Evolutionary conservation across 2,329 filamentous ascomycete genomes (phyloP).

Genomic region (Orbilia oligospora): DNA sequence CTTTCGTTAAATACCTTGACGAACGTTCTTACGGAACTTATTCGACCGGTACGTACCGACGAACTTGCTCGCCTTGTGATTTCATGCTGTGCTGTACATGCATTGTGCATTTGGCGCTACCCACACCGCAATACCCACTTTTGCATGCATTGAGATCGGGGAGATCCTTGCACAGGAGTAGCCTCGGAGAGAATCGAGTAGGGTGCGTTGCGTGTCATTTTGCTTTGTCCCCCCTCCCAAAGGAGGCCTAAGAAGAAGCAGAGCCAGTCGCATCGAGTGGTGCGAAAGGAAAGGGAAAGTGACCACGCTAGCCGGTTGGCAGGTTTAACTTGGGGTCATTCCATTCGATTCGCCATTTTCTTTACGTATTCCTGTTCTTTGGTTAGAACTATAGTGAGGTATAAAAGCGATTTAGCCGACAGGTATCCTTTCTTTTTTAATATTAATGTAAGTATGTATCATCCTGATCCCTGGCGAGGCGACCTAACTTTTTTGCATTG

Average conservation of each 20-base stretch:
- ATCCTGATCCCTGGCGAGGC: neutral
- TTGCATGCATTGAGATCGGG: conserved; percentile 10
- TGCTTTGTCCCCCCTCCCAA: neutral
- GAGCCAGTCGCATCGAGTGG: conserved; percentile 10
- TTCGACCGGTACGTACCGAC: conserved; percentile 31
- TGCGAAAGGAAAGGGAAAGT: neutral
- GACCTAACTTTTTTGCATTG: neutral
- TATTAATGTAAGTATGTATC: neutral
- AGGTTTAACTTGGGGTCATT: neutral
- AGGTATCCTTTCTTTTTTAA: neutral
- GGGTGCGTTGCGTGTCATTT: conserved; percentile 31
- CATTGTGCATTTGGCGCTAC: conserved; percentile 17
- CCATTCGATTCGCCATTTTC: neutral
- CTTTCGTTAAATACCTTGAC: conserved; percentile 12
- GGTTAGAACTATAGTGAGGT: neutral
- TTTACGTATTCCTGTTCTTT: conserved; percentile 27
- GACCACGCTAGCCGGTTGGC: conserved; percentile 29
- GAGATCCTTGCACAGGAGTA: conserved; percentile 6
- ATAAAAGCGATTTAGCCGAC: conserved; percentile 19
- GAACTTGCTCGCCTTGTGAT: conserved; percentile 14
- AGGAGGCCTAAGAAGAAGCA: neutral
- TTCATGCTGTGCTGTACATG: conserved; percentile 26
- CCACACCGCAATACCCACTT: conserved; percentile 7
- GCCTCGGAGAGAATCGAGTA: neutral
- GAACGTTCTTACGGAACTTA: neutral